These are phyloP conservation scores for Maudiozyma serrabonitensis DNA, from an alignment of 805 yeast genomes.

Conservation along the genomic window DNA sequence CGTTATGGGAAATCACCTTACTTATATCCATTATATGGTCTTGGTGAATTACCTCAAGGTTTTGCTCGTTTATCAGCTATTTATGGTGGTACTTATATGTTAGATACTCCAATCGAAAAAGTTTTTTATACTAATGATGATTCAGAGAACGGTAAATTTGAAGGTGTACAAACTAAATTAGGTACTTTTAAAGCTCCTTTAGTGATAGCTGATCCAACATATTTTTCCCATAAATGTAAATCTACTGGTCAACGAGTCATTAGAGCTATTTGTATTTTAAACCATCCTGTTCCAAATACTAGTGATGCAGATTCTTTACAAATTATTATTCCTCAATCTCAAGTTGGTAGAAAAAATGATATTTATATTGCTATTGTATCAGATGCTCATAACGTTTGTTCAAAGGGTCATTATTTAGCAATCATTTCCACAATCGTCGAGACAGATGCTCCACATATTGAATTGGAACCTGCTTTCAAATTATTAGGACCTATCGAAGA, in stretches of 20 bases:
- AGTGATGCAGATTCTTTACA: slow-evolving; percentile 81
- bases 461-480: slow-evolving; percentile 88
- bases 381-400: slow-evolving; percentile 79
- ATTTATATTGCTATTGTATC: slow-evolving; percentile 89
- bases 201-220: slow-evolving; percentile 95
- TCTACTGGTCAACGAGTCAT: slow-evolving; percentile 30
- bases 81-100: slow-evolving; percentile 97
- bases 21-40: slow-evolving; percentile 88
- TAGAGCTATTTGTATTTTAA: slow-evolving; percentile 63
- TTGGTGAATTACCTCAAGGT: slow-evolving; percentile 98
- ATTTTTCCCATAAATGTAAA: slow-evolving; percentile 59
- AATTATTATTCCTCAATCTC: slow-evolving; percentile 93
- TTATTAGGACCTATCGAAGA: slow-evolving; percentile 71
- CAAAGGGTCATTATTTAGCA: slow-evolving; percentile 83
- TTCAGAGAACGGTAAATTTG: slow-evolving; percentile 43
- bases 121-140: slow-evolving; percentile 55
- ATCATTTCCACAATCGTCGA: slow-evolving; percentile 91
- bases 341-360: slow-evolving; percentile 84
- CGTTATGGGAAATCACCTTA: slow-evolving; percentile 95
- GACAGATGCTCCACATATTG: slow-evolving; percentile 85
- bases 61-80: slow-evolving; percentile 95
- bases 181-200: slow-evolving; percentile 87
- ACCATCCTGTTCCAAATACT: slow-evolving; percentile 82
- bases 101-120: slow-evolving; percentile 92
- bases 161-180: slow-evolving; percentile 84